Evolutionary conservation across 306 rosid species (phyloP).

Genomic region (Glycyrrhiza uralensis): DNA sequence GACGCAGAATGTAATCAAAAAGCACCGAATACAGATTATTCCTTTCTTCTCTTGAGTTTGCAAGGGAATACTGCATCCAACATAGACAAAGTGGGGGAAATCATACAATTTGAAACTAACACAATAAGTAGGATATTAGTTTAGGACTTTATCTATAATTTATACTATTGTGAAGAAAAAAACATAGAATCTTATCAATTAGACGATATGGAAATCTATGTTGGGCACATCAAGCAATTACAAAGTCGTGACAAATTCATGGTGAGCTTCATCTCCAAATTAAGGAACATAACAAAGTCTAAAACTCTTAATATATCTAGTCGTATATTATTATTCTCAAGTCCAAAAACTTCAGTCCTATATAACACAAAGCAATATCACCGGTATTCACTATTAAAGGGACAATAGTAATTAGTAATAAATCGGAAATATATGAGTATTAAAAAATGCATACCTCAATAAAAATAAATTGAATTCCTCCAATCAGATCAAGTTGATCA

Average conservation of each 20-base stretch:
- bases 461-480: slow-evolving; percentile 90
- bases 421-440: neutral
- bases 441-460: slow-evolving; percentile 58
- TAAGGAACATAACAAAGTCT: neutral
- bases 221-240: slow-evolving; percentile 12
- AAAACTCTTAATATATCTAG: neutral
- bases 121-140: neutral
- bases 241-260: neutral
- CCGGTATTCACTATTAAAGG: slow-evolving; percentile 1
- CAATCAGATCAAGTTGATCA: slow-evolving; percentile 89
- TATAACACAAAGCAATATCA: neutral
- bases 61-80: slow-evolving; percentile 79
- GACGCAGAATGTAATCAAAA: slow-evolving; percentile 87
- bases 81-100: slow-evolving; percentile 1
- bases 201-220: neutral
- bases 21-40: slow-evolving; percentile 82
- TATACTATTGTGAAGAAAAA: neutral
- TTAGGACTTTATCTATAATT: slow-evolving; percentile 7
- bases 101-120: slow-evolving; percentile 13
- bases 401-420: neutral
- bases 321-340: neutral
- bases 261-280: neutral
- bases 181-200: neutral
- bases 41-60: slow-evolving; percentile 87
- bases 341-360: neutral